A percentile compares a stretch with the other conserved stretches of the same genome.
phyloP scores from a whole-genome alignment of 306 rosid genomes.

The Quercus mongolica region DNA sequence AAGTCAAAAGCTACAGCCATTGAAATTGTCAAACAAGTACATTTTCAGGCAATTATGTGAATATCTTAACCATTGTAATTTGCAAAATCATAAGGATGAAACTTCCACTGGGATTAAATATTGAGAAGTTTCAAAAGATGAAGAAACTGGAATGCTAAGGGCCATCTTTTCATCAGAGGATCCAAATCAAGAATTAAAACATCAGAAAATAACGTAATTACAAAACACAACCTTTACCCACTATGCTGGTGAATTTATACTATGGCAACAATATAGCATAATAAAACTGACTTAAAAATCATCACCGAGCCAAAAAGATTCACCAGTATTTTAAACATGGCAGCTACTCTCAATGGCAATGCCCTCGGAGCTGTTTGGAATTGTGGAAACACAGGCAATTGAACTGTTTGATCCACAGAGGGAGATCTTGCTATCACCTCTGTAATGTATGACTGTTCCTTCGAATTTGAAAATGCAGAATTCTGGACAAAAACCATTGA shows the following conservation, averaged over 20 bases:
- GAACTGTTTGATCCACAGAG: conserved; percentile 31
- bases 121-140: neutral
- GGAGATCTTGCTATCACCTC: conserved; percentile 72
- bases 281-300: neutral
- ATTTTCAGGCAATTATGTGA: neutral
- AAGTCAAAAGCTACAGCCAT: neutral
- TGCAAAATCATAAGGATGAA: neutral
- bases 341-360: conserved; percentile 77
- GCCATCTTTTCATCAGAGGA: neutral
- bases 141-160: neutral
- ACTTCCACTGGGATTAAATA: neutral
- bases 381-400: conserved; percentile 60
- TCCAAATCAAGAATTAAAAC: neutral
- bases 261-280: conserved; percentile 2
- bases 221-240: conserved; percentile 1
- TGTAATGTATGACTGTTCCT: conserved; percentile 57
- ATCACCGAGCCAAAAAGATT: conserved; percentile 28
- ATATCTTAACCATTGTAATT: neutral
- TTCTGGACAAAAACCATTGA: conserved; percentile 41
- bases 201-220: neutral
- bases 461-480: conserved; percentile 65
- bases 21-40: neutral
- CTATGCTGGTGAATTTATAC: conserved; percentile 8
- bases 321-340: conserved; percentile 89
- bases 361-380: conserved; percentile 52